phyloP scores from a whole-genome alignment of 2,329 filamentous ascomycete genomes.

The Metarhizium rileyi region DNA sequence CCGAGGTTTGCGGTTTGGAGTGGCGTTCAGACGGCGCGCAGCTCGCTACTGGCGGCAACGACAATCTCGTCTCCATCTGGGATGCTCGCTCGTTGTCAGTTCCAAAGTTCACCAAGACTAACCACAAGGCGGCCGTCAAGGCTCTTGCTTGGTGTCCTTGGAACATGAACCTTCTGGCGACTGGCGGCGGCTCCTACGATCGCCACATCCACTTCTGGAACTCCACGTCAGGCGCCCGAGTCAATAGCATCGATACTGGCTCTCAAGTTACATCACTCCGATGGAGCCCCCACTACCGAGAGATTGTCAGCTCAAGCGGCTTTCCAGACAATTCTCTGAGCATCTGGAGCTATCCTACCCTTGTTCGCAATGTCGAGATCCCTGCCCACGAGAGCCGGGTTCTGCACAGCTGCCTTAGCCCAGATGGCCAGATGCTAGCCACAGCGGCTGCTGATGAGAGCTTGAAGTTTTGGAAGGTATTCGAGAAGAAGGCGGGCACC shows the following conservation, averaged over 20 bases:
- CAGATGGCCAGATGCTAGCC: conserved; percentile 94
- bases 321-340: conserved; percentile 99
- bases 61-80: conserved; percentile 99
- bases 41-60: conserved; percentile 94
- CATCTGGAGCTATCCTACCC: conserved; percentile 97
- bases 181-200: conserved; percentile 91
- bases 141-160: conserved; percentile 97
- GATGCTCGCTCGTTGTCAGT: conserved; percentile 87
- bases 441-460: conserved; percentile 94
- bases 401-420: conserved; percentile 91
- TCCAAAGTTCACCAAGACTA: conserved; percentile 99
- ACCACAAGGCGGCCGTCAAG: conserved; percentile 98
- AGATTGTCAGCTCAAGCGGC: conserved; percentile 94
- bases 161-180: conserved; percentile 95
- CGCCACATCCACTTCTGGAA: conserved; percentile 99
- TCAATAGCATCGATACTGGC: conserved; percentile 98
- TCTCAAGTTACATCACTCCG: conserved; percentile 93
- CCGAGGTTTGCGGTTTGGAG: conserved; percentile 94
- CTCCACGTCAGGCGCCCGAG: conserved; percentile 89
- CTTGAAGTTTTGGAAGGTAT: conserved; percentile 99
- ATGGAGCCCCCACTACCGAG: conserved; percentile 95
- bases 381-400: conserved; percentile 95
- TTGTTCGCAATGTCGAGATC: conserved; percentile 96
- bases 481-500: conserved; percentile 90
- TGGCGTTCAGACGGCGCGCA: conserved; percentile 96